Conservation (phyloP, 805 yeast genomes). For the Barnettozyma sucrosica region DNA sequence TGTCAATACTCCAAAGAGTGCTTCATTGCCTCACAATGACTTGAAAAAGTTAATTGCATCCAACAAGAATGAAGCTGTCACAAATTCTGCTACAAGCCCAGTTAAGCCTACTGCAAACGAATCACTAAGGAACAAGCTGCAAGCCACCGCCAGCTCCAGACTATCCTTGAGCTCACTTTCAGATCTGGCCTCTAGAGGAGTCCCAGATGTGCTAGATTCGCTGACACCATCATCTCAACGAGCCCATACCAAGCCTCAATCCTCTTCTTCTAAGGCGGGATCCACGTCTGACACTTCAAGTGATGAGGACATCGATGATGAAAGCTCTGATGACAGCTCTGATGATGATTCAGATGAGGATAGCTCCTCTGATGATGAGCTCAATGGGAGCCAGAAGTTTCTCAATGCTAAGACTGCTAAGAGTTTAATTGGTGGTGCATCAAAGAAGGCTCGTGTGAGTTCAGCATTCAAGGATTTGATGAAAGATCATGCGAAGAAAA, state of each 20-base stretch:
- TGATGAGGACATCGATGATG: constrained; percentile 6
- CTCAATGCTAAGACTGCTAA: constrained; percentile 42
- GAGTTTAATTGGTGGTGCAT: constrained; percentile 32
- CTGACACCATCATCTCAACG: constrained; percentile 23
- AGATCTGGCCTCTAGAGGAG: constrained; percentile 57
- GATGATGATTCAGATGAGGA: constrained; percentile 27
- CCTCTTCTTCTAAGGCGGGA: neutral
- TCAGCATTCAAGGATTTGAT: constrained; percentile 45
- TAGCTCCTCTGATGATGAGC: constrained; percentile 20
- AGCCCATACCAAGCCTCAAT: neutral
- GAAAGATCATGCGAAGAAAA: constrained; percentile 35
- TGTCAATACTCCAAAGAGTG: constrained; percentile 42
- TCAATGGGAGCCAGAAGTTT: constrained; percentile 29
- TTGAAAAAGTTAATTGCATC: constrained; percentile 16
- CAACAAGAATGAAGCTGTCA: constrained; percentile 5
- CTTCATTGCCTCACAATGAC: constrained; percentile 14
- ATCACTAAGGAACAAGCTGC: neutral
- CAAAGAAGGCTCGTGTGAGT: constrained; percentile 26
- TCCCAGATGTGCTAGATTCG: constrained; percentile 60
- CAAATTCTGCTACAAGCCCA: constrained; percentile 14
- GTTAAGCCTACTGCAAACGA: neutral
- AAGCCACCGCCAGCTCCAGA: constrained; percentile 11
- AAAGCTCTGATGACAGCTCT: constrained; percentile 7
- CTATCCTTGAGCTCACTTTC: constrained; percentile 47
- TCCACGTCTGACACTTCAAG: neutral